phyloP scores from a whole-genome alignment of 257 asterid genomes.

The Lithospermum erythrorhizon region DNA sequence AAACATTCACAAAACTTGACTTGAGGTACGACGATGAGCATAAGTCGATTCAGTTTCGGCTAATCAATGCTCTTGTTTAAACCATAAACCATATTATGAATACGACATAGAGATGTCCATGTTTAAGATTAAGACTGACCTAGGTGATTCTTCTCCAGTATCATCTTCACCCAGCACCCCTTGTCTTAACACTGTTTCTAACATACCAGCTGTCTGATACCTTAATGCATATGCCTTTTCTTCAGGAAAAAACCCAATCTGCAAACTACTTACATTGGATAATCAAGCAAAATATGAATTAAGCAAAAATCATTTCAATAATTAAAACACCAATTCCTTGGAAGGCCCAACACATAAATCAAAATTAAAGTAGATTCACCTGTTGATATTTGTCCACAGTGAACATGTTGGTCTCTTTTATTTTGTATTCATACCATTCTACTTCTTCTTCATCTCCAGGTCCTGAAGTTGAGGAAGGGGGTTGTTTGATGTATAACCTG shows the following conservation, averaged over 20 bases:
- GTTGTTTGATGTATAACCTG: slow-evolving; percentile 87
- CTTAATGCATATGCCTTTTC: slow-evolving; percentile 93
- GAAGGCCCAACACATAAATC: no score
- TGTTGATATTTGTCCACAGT: slow-evolving; percentile 97
- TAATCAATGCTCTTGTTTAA: no score
- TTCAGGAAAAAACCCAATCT: slow-evolving; percentile 79
- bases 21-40: background rate
- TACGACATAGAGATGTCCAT: no score
- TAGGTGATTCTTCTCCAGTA: slow-evolving; percentile 88
- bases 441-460: slow-evolving; percentile 28
- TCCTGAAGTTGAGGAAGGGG: no score
- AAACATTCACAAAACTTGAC: background rate
- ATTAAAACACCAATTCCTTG: background rate
- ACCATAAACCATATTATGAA: no score
- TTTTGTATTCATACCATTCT: slow-evolving; percentile 95
- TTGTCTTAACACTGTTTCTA: slow-evolving; percentile 84
- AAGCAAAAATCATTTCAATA: slow-evolving; percentile 3
- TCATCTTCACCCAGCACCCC: slow-evolving; percentile 98
- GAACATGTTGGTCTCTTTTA: slow-evolving; percentile 90
- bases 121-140: slow-evolving; percentile 28
- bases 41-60: no score
- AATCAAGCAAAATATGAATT: slow-evolving; percentile 23
- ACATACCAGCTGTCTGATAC: slow-evolving; percentile 95
- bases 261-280: slow-evolving; percentile 60
- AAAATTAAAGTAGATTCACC: slow-evolving; percentile 31